Conservation (phyloP, 2,329 filamentous ascomycete genomes). For the Diplodia sapinea region DNA sequence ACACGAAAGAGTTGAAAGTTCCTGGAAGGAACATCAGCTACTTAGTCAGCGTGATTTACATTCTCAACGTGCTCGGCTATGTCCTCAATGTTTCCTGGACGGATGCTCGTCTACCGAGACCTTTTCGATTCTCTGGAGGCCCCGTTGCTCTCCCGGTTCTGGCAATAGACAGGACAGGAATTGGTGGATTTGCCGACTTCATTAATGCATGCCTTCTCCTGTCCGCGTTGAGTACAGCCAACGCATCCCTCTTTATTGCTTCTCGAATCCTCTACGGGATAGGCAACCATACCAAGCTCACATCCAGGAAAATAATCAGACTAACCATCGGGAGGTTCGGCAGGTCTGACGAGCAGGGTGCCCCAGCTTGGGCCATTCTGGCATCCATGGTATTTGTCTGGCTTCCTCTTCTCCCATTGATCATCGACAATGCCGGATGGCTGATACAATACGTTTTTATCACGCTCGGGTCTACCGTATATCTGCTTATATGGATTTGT, state of each 20-base stretch:
- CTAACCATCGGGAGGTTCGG: conserved; percentile 1
- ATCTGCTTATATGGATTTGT: conserved; percentile 19
- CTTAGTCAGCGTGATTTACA: conserved; percentile 39
- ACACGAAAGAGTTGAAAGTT: conserved; percentile 36
- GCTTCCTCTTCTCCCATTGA: conserved; percentile 21
- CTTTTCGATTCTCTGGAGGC: not conserved
- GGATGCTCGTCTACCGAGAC: not conserved
- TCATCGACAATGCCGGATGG: not conserved
- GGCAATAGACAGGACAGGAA: conserved; percentile 26
- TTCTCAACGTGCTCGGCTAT: conserved; percentile 38
- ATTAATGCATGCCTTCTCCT: conserved; percentile 42
- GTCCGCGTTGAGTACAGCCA: conserved; percentile 42
- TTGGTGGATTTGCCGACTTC: conserved; percentile 34
- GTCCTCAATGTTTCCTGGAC: conserved; percentile 39
- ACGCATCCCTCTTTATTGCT: conserved; percentile 46
- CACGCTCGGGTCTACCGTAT: conserved; percentile 18
- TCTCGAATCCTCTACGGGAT: conserved; percentile 45
- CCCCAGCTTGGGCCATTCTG: conserved; percentile 7
- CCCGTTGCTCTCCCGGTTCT: not conserved
- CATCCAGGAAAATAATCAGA: not conserved
- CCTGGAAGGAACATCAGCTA: conserved; percentile 42
- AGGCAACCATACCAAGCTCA: conserved; percentile 11
- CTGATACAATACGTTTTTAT: conserved; percentile 16
- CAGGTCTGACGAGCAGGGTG: not conserved
- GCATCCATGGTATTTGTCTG: conserved; percentile 6